Evolutionary conservation across 345 rosid genomes (phyloP).

Genomic region (Passiflora organensis): DNA sequence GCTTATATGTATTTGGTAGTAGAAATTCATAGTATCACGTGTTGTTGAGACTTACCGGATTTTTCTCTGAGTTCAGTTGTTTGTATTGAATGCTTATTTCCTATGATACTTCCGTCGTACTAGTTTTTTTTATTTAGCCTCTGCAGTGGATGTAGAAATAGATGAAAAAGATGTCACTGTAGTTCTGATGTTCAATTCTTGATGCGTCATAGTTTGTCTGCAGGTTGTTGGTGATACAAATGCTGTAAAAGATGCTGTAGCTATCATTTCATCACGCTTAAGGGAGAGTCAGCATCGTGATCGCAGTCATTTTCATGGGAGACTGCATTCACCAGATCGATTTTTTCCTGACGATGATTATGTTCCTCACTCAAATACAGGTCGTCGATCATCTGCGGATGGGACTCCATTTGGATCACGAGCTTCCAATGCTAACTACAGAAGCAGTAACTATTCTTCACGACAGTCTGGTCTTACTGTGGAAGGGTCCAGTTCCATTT

Average conservation of each 20-base stretch:
- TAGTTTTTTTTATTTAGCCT: too few species aligned
- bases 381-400: conserved; percentile 54
- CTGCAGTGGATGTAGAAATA: too few species aligned
- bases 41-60: too few species aligned
- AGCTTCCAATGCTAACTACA: conserved; percentile 37
- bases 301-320: conserved; percentile 71
- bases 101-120: too few species aligned
- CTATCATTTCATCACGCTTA: conserved; percentile 69
- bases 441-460: conserved; percentile 48
- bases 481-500: conserved; percentile 36
- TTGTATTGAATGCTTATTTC: too few species aligned
- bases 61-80: too few species aligned
- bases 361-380: conserved; percentile 43
- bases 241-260: conserved; percentile 76
- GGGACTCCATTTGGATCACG: conserved; percentile 53
- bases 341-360: conserved; percentile 72
- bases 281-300: conserved; percentile 98
- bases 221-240: conserved; percentile 86
- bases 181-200: background rate
- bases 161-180: background rate
- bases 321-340: conserved; percentile 70
- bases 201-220: conserved; percentile 11
- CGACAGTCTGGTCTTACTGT: conserved; percentile 54
- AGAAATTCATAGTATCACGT: too few species aligned
- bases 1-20: too few species aligned